Evolutionary conservation across 331 rosid species (phyloP).

Genomic region (Quercus tomentella): DNA sequence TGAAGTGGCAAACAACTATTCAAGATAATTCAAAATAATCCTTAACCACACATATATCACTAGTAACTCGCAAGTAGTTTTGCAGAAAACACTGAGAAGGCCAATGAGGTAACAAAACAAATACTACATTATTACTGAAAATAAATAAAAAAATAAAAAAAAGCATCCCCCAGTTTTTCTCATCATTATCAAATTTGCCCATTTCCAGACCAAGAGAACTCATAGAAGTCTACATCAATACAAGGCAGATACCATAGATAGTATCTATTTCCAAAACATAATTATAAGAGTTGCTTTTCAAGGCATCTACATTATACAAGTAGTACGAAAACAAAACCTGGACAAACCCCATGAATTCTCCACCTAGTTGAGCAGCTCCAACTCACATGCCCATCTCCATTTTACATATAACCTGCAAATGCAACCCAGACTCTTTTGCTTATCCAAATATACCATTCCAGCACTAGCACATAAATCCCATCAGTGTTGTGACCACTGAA

Average conservation of each 20-base stretch:
- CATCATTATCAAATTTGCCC: neutral
- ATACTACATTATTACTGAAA: neutral
- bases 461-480: neutral
- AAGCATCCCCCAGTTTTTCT: neutral
- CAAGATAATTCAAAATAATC: neutral
- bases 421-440: too few relatives aligned
- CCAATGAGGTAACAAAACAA: neutral
- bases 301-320: neutral
- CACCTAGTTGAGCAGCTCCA: neutral
- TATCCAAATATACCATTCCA: too few relatives aligned
- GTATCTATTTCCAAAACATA: neutral
- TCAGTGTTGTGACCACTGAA: conserved; percentile 92
- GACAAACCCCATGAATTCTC: neutral
- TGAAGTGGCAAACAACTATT: neutral
- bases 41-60: neutral
- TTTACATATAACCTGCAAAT: neutral
- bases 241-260: neutral
- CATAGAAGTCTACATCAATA: neutral
- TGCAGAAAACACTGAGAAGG: neutral
- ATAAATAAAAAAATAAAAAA: neutral
- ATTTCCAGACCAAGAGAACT: neutral
- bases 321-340: conserved; percentile 12
- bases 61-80: neutral
- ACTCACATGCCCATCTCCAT: neutral
- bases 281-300: neutral